Base-by-base conservation (phyloP, 441 rosid genomes). In the Cnidoscolus chayamansa region DNA sequence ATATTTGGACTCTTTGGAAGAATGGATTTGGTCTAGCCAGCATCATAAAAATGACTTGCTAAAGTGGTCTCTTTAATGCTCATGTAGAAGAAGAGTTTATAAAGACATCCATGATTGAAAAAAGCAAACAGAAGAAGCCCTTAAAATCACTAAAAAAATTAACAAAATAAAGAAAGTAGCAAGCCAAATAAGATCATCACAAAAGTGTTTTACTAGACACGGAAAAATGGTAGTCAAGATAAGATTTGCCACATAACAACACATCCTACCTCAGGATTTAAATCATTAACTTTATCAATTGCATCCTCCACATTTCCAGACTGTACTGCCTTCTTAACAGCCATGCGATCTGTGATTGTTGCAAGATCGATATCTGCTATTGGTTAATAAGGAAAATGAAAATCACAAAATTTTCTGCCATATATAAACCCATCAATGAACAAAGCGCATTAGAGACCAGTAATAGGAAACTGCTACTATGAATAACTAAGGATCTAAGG, bases 301-400 rank as follows among this genome's bases (percentile, higher is more conserved):
- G 99, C 99, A 82, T 92, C 99, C 83, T 89, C 98, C 1, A 95
- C 98, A 73, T 95, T 87, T 58, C 99, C 99, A 77, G 83, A 81
- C 67, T 92, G 98, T 47, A 95, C 99, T 4, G 97, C 99, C 79
- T 87, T 95, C 81, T 91, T 95, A 71, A 92, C 97, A 68, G 98
- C 97, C 96, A 91, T 89, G 59, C 99, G 90, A 67, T 95, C 98
- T 0, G 92, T 85, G 65, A 94, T 90, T 4, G 94, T 92, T 2
- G 93, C 87, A 76, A 94, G 93, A 92, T 92, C 98, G 40, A 90
- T 90, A 71, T 89, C 99, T 77, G 98, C 98, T 94, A 75, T 83
- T 81, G 7, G 76, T 66, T 85, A 64, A 80, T 92, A 82, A 90
- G 88, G 78, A 80, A 73, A 73, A 17, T 50, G 78, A 80, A 73